Evolutionary conservation across 1,139 yeast species (phyloP).

Genomic region (Saccharomyces hybrid): DNA sequence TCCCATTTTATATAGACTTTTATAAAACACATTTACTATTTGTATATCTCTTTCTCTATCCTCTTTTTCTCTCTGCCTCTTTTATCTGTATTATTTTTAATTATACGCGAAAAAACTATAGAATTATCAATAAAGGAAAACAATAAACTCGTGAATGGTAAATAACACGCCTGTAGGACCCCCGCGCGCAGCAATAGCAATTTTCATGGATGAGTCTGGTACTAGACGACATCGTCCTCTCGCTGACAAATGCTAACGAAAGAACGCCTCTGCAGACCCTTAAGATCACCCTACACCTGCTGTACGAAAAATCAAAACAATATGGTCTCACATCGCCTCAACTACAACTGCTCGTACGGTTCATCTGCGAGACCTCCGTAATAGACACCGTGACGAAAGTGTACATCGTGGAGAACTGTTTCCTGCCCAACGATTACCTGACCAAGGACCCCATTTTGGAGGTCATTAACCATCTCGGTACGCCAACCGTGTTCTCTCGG

Average conservation of each 20-base stretch:
- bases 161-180: background rate
- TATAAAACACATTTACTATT: background rate
- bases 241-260: constrained; percentile 4
- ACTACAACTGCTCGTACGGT: constrained; percentile 14
- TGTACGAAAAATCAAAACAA: constrained; percentile 13
- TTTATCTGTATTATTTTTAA: background rate
- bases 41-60: background rate
- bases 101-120: background rate
- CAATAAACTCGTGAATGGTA: background rate
- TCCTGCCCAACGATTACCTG: constrained; percentile 32
- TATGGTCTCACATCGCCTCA: constrained; percentile 19
- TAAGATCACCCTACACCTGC: constrained; percentile 10
- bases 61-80: background rate
- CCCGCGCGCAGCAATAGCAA: background rate
- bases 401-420: constrained; percentile 26
- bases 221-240: constrained; percentile 7
- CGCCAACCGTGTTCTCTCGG: constrained; percentile 15
- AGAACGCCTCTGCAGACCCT: constrained; percentile 12
- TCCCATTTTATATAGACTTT: background rate
- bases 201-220: constrained; percentile 5
- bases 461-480: constrained; percentile 32
- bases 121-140: background rate
- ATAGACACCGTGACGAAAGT: constrained; percentile 18
- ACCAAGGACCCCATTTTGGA: constrained; percentile 23
- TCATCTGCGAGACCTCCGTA: constrained; percentile 15